Percentiles rank a stretch among this genome's conserved stretches.
These are phyloP conservation scores for Jamesozyma lodderae DNA, from an alignment of 805 yeast species.

Conservation along the genomic window DNA sequence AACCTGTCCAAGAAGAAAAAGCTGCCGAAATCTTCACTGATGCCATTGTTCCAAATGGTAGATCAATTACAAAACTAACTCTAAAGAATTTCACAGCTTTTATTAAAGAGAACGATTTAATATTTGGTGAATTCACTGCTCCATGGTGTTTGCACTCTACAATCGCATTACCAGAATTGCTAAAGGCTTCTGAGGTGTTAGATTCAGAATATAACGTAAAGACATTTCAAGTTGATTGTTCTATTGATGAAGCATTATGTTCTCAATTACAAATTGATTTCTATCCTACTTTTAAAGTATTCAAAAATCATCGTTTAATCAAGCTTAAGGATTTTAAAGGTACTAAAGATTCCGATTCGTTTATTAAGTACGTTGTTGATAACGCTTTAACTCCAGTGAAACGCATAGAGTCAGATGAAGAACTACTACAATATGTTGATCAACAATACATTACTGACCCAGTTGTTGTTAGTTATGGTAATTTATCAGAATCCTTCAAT, in stretches of 20 bases:
- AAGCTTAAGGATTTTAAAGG: conserved; percentile 61
- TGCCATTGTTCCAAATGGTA: conserved; percentile 67
- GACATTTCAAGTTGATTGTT: conserved; percentile 78
- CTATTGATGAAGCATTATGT: conserved; percentile 64
- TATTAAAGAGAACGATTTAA: conserved; percentile 63
- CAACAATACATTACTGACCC: conserved; percentile 34
- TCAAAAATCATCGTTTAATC: conserved; percentile 43
- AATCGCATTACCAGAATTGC: conserved; percentile 66
- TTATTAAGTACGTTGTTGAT: conserved; percentile 68
- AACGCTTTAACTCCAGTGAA: conserved; percentile 70
- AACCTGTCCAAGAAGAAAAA: neutral
- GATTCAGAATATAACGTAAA: conserved; percentile 48
- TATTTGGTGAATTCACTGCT: conserved; percentile 78
- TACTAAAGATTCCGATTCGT: conserved; percentile 69
- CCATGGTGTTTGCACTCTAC: conserved; percentile 98
- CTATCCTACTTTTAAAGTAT: conserved; percentile 72
- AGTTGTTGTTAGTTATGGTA: conserved; percentile 49
- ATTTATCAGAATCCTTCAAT: conserved; percentile 30
- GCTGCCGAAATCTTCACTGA: no score
- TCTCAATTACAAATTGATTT: conserved; percentile 58
- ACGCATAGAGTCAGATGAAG: conserved; percentile 38
- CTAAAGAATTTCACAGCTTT: conserved; percentile 56
- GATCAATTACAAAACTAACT: conserved; percentile 75
- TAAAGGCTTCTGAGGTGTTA: conserved; percentile 69
- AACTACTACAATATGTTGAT: conserved; percentile 35